phyloP scores from a whole-genome alignment of 2,329 filamentous ascomycete species.

The Fusarium musae region DNA sequence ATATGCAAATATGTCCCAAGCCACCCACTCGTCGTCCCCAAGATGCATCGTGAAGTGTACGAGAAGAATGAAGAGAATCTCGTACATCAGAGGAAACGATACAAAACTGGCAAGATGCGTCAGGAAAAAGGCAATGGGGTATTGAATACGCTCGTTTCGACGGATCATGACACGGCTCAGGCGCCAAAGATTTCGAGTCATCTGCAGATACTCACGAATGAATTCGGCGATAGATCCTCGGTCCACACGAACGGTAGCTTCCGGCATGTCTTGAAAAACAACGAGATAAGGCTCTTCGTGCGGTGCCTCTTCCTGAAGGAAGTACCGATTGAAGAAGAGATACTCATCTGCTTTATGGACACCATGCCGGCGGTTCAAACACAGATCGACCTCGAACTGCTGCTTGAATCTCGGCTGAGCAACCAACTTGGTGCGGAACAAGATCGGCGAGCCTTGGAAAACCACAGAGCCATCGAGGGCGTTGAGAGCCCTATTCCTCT shows the following conservation, averaged over 20 bases:
- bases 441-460: conserved; percentile 1
- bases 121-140: not conserved
- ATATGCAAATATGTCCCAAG: not conserved
- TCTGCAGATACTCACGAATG: conserved; percentile 7
- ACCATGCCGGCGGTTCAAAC: conserved; percentile 11
- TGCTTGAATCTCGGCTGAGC: not conserved
- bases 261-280: conserved; percentile 10
- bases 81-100: conserved; percentile 10
- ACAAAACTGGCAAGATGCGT: conserved; percentile 11
- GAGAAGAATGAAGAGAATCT: not conserved
- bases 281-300: not conserved
- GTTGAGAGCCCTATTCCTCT: conserved; percentile 9
- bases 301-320: conserved; percentile 6
- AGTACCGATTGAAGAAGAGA: conserved; percentile 17
- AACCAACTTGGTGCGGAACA: conserved; percentile 7
- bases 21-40: not conserved
- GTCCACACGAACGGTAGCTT: not conserved
- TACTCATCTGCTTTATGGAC: conserved; percentile 24
- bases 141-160: not conserved
- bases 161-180: conserved; percentile 3
- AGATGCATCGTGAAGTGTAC: not conserved
- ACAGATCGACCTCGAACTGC: conserved; percentile 24
- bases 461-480: conserved; percentile 18
- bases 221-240: not conserved
- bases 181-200: conserved; percentile 8